Percentiles rank a stretch among this genome's conserved stretches.
Evolutionary conservation across 352 stramenopile genomes (phyloP).

Genomic region (Phytopythium helicoides): DNA sequence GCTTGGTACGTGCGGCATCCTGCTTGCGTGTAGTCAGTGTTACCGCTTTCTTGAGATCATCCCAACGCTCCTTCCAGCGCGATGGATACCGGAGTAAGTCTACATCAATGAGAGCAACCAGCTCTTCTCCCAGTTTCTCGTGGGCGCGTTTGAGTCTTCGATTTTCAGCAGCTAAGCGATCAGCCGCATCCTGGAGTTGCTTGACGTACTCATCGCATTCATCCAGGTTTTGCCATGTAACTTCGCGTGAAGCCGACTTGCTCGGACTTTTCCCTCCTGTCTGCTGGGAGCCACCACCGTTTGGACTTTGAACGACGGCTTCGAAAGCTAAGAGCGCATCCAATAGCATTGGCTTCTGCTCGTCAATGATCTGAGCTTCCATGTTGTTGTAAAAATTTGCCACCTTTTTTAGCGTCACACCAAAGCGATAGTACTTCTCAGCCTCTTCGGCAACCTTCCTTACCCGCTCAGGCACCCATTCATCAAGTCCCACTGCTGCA

Average conservation of each 20-base stretch:
- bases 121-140: constrained; percentile 75
- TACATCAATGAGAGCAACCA: constrained; percentile 85
- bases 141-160: constrained; percentile 88
- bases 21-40: constrained; percentile 77
- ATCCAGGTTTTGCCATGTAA: constrained; percentile 90
- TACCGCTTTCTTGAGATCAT: constrained; percentile 79
- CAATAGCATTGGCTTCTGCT: constrained; percentile 94
- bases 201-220: constrained; percentile 93
- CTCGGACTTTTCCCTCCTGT: constrained; percentile 36
- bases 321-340: constrained; percentile 92
- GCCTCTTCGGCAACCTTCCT: constrained; percentile 78
- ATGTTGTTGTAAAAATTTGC: constrained; percentile 98
- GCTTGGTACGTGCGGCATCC: constrained; percentile 69
- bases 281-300: constrained; percentile 29
- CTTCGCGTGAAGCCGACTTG: constrained; percentile 33
- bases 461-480: constrained; percentile 70
- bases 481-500: constrained; percentile 14
- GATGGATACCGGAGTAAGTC: constrained; percentile 84
- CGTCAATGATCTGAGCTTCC: constrained; percentile 91
- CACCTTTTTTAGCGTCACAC: constrained; percentile 94
- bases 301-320: constrained; percentile 63
- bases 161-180: constrained; percentile 90
- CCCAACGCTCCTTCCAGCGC: constrained; percentile 88
- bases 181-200: constrained; percentile 86
- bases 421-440: constrained; percentile 94